Percentiles rank a stretch among this genome's conserved stretches.
These are phyloP conservation scores for Colletotrichum plurivorum DNA, from an alignment of 2,329 filamentous ascomycete species.

Conservation along the genomic window DNA sequence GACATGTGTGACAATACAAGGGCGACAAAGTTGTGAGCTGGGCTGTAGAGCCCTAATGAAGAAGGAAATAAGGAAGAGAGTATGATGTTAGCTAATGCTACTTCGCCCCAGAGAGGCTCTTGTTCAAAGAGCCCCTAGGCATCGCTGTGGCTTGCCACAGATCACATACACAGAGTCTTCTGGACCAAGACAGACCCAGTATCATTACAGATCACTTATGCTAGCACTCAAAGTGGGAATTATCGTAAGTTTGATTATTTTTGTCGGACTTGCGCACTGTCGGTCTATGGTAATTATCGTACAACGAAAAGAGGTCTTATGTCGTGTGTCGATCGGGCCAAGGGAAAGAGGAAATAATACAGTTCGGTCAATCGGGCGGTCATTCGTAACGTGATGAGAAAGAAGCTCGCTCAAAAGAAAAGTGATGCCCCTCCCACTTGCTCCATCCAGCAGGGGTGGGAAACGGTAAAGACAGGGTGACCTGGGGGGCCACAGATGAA, in stretches of 20 bases:
- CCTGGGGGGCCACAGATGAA: neutral
- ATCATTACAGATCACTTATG: too few relatives aligned
- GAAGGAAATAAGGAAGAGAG: too few relatives aligned
- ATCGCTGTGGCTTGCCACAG: too few relatives aligned
- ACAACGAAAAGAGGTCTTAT: slow-evolving; percentile 13
- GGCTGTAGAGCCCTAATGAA: too few relatives aligned
- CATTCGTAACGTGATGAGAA: slow-evolving; percentile 20
- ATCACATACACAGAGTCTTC: too few relatives aligned
- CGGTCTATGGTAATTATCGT: slow-evolving; percentile 32
- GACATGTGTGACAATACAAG: too few relatives aligned
- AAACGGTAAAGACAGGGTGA: neutral
- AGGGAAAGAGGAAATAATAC: slow-evolving; percentile 17
- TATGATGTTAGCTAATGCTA: too few relatives aligned
- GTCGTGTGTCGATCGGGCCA: slow-evolving; percentile 23
- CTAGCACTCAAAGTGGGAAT: neutral
- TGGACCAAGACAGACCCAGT: too few relatives aligned
- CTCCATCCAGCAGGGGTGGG: neutral
- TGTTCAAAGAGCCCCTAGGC: too few relatives aligned
- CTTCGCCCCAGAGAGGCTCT: too few relatives aligned
- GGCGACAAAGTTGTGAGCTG: too few relatives aligned
- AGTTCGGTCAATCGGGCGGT: slow-evolving; percentile 14
- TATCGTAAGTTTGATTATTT: neutral
- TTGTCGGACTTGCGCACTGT: slow-evolving; percentile 15
- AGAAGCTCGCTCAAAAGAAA: slow-evolving; percentile 9
- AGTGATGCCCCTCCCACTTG: neutral